Base-by-base conservation (phyloP, 2,329 filamentous ascomycete genomes). In the Teratosphaeria viscida region DNA sequence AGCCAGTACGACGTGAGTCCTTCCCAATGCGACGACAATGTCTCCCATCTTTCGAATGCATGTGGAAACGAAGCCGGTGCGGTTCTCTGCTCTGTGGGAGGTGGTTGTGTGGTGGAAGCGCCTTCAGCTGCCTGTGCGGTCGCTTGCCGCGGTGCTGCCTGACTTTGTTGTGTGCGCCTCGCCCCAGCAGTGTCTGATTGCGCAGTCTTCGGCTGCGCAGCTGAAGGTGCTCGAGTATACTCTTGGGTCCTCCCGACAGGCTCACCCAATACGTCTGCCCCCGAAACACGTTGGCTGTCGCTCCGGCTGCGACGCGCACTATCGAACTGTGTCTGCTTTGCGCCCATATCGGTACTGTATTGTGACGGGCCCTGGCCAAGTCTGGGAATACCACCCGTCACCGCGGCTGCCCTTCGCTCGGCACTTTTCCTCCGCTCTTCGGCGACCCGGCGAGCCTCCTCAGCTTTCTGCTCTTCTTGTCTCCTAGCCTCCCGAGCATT, bases 1-100 rank as follows among this genome's bases (percentile, higher is more conserved):
- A 99, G 94, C 92, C 94, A 99, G 75, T 96, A 97, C 61, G 90
- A 92, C 0, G 94, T 97, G 61, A 99, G 81, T 4, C 94, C 94
- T 73, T 99, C 94, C 94, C 94, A 99, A 68, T 97, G 92, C 5
- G 94, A 95, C 0, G 94, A 99, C 2, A 99, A 77, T 0, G 90
- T 92, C 72, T 99, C 94, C 94, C 94, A 99, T 61, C 94, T 84
- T 74, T 99, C 92, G 69, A 99, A 99, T 0, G 94, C 94, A 74
- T 97, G 94, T 0, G 94, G 94, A 65, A 99, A 97, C 0, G 87
- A 86, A 54, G 88, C 89, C 2, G 73, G 70, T 10, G 73, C 75
- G n/a, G 57, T 61, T 35, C 68, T 62, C 59, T 67, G 64, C 56
- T 64, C 65, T 11, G 60, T 63, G 5, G 58, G 56, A 32, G 59